phyloP scores from a whole-genome alignment of 768 basidiomycete species.

The Lactarius vividus region DNA sequence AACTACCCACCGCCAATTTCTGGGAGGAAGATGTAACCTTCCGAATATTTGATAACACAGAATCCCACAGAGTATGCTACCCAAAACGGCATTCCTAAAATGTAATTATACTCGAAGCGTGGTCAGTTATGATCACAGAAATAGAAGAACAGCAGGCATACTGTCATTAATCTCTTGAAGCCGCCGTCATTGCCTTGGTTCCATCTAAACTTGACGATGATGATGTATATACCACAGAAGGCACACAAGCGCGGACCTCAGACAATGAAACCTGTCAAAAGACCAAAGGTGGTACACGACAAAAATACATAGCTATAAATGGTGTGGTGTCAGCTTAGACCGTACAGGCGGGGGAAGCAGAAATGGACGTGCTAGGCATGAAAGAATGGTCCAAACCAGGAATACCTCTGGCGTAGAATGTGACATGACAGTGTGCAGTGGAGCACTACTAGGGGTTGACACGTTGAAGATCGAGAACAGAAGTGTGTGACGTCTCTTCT shows the following conservation, averaged over 20 bases:
- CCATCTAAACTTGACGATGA: slow-evolving; percentile 48
- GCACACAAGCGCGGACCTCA: slow-evolving; percentile 45
- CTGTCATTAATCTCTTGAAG: slow-evolving; percentile 85
- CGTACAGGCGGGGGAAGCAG: neutral
- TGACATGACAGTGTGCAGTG: slow-evolving; percentile 44
- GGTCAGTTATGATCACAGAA: neutral
- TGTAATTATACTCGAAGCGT: slow-evolving; percentile 60
- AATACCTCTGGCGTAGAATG: slow-evolving; percentile 59
- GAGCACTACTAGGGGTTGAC: neutral
- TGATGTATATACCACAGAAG: neutral
- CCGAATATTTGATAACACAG: slow-evolving; percentile 64
- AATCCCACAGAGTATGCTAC: slow-evolving; percentile 59
- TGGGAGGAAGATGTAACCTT: slow-evolving; percentile 55
- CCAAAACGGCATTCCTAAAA: slow-evolving; percentile 59
- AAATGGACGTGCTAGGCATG: slow-evolving; percentile 43
- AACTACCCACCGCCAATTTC: slow-evolving; percentile 47
- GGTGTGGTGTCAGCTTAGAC: neutral
- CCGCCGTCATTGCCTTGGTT: slow-evolving; percentile 64
- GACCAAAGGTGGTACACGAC: slow-evolving; percentile 73
- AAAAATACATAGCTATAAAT: slow-evolving; percentile 52
- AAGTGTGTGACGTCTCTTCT: neutral
- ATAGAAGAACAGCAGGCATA: slow-evolving; percentile 35
- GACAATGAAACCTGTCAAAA: slow-evolving; percentile 72
- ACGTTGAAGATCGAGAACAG: neutral
- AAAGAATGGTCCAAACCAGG: slow-evolving; percentile 61